These are phyloP conservation scores for Ricinus communis DNA, from an alignment of 345 rosid genomes.

Conservation along the genomic window DNA sequence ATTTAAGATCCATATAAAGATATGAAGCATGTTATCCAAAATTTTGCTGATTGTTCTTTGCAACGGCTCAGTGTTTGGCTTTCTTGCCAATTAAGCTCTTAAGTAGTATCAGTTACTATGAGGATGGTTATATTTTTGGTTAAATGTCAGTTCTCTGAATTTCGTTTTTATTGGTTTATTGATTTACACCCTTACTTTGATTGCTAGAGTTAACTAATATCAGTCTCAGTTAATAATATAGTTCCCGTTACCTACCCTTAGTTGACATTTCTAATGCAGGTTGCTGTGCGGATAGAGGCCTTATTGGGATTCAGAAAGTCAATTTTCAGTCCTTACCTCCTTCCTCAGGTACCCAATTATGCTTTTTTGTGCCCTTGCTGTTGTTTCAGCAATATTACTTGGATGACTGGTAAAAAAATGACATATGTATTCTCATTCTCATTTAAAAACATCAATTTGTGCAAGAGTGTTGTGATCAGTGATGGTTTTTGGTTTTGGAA, in stretches of 20 bases:
- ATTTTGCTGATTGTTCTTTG: conserved; percentile 1
- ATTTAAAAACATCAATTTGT: no score
- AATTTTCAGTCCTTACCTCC: conserved; percentile 51
- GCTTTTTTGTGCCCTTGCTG: not conserved
- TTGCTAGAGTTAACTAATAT: not conserved
- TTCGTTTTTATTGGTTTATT: not conserved
- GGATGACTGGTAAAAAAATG: no score
- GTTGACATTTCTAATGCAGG: conserved; percentile 36
- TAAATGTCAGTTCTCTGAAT: not conserved
- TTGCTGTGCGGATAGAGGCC: conserved; percentile 60
- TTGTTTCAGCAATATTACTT: not conserved
- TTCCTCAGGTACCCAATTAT: conserved; percentile 47
- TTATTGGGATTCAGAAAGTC: conserved; percentile 55
- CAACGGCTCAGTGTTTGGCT: not conserved
- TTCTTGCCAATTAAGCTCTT: conserved; percentile 1
- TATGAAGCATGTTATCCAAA: not conserved
- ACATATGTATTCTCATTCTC: no score
- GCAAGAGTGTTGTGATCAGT: no score
- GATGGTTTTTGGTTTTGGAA: no score
- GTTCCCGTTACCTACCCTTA: not conserved
- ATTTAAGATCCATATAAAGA: not conserved
- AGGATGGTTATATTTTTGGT: not conserved
- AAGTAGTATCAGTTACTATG: conserved; percentile 1
- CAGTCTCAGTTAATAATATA: not conserved
- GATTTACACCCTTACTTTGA: not conserved